Percentiles rank a stretch among this genome's conserved stretches.
Conservation (phyloP, 202 grass and related monocot species). For the Setaria viridis region DNA sequence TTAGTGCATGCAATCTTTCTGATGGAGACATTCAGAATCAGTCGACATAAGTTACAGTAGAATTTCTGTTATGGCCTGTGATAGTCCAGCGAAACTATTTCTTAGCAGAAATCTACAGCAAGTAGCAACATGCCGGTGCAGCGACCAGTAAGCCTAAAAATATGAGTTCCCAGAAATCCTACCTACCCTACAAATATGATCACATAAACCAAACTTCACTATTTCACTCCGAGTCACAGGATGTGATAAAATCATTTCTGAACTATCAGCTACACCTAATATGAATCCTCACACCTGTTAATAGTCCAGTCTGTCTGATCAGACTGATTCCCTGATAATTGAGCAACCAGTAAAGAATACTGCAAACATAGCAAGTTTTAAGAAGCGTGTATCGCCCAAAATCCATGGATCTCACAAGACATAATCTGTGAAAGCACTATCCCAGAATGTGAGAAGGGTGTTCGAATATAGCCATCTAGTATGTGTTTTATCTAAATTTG, state of each 20-base stretch:
- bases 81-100: background rate
- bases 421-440: constrained; percentile 13
- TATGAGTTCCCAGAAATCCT: background rate
- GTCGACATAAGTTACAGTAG: background rate
- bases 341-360: background rate
- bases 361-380: constrained; percentile 2
- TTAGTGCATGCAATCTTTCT: constrained; percentile 6
- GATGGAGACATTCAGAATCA: background rate
- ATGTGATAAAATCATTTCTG: background rate
- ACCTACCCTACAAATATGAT: background rate
- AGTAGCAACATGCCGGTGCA: background rate
- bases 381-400: background rate
- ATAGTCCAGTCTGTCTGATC: background rate
- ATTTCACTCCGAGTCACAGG: background rate
- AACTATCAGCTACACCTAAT: background rate
- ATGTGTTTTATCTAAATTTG: constrained; percentile 48
- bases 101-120: background rate
- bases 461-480: constrained; percentile 43
- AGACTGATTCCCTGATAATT: background rate
- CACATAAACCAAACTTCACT: background rate
- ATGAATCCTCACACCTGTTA: constrained; percentile 8
- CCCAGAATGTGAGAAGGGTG: constrained; percentile 12
- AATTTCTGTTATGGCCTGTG: background rate
- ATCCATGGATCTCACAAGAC: constrained; percentile 9
- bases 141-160: background rate